Evolutionary conservation across 352 stramenopile species (phyloP), one percentile per base, ranked within the genome.

Genomic region (Globisporangium lucens): DNA sequence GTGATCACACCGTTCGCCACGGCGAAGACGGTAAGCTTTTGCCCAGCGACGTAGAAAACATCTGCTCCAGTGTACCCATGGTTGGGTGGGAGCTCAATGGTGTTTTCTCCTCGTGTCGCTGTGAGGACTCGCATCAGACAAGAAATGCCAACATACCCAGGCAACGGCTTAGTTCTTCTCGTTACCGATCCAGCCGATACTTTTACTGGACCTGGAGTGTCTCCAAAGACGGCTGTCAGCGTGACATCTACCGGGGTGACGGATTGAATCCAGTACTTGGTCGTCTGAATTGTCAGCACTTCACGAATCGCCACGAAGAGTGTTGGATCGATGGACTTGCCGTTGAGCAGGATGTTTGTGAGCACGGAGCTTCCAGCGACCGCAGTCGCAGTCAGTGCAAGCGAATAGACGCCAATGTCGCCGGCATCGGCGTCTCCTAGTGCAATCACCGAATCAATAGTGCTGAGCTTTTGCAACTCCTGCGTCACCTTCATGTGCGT

Each of bases 401-500:
- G 76, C 4, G 82, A 52, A 9, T 87, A 89, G 4, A 89, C 87
- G 4, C 84, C 83, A 24, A 91, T 41, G 33, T 93, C 78, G 12
- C 75, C 80, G 8, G 74, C 63, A 15, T 20, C 68, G 3, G 66
- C 56, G 10, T 84, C 75, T 0, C 83, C 83, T 8, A 94, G 66
- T 1, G 80, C 79, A 13, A 93, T 55, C 1, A 92, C 85, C 0
- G 84, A 90, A 53, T 93, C 75, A 4, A 93, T 63, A 20, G 68
- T 68, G 17, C 60, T 73, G 13, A 94, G 69, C 56, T 92, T 92
- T 41, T 93, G 76, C 0, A 94, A 73, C 63, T 90, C 87, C 46
- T 91, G 82, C 0, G 72, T 71, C 10, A 94, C 75, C 56, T 94
- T 94, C 62, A 75, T 77, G 46, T 93, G 83, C 0, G 84, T 94